Conservation (phyloP, 1,284 basidiomycete genomes). For the Inonotus obliquus region DNA sequence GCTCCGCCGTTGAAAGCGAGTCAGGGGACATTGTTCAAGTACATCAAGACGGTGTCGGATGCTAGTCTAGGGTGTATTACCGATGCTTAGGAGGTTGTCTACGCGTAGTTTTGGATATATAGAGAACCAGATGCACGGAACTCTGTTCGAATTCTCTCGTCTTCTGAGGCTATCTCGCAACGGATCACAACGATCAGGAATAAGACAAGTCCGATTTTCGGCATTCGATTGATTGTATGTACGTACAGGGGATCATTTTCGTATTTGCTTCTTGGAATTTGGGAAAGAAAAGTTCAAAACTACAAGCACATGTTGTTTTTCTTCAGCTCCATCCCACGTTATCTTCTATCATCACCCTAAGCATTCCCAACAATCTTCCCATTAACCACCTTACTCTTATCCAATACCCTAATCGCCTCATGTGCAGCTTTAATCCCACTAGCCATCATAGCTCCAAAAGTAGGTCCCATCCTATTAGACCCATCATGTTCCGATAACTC, state of each 20-base stretch:
- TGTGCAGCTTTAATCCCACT: slow-evolving; percentile 76
- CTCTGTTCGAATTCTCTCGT: no score
- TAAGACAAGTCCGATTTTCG: background rate
- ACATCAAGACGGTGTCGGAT: slow-evolving; percentile 79
- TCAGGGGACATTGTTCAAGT: slow-evolving; percentile 86
- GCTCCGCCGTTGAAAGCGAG: slow-evolving; percentile 83
- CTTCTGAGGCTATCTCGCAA: no score
- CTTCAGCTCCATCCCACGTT: background rate
- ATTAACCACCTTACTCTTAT: slow-evolving; percentile 53
- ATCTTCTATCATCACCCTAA: background rate
- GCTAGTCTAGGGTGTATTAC: slow-evolving; percentile 88
- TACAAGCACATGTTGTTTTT: background rate
- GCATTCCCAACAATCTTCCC: slow-evolving; percentile 57
- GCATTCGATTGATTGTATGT: background rate
- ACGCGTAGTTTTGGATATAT: background rate
- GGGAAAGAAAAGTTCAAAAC: background rate
- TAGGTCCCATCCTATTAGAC: slow-evolving; percentile 77
- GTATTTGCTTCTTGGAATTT: background rate
- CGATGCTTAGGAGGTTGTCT: slow-evolving; percentile 42
- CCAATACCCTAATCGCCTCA: slow-evolving; percentile 64
- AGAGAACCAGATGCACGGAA: background rate
- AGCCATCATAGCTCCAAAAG: slow-evolving; percentile 80
- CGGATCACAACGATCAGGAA: no score
- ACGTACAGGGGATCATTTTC: background rate
- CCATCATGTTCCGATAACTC: slow-evolving; percentile 83